These are phyloP conservation scores for Gossypium ekmanianum DNA, from an alignment of 345 rosid species.

Conservation along the genomic window DNA sequence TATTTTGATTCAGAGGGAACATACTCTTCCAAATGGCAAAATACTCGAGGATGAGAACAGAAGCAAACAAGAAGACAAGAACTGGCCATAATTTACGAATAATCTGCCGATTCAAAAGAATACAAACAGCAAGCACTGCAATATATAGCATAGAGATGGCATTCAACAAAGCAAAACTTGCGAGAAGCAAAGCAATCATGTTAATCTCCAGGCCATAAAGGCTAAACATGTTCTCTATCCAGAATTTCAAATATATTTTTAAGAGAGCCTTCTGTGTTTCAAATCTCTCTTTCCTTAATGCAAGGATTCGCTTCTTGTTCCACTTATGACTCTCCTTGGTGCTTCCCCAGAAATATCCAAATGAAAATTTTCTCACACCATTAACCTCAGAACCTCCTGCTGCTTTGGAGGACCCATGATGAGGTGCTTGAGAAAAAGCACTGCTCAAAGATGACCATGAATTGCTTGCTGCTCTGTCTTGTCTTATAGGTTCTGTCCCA, in stretches of 20 bases:
- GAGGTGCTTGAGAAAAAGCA: constrained; percentile 36
- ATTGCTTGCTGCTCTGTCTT: constrained; percentile 31
- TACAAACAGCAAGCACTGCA: constrained; percentile 82
- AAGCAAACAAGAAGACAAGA: constrained; percentile 75
- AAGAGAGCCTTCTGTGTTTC: constrained; percentile 70
- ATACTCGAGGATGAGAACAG: constrained; percentile 72
- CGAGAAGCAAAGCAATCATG: constrained; percentile 85
- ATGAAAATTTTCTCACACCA: constrained; percentile 61
- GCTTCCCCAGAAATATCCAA: constrained; percentile 90
- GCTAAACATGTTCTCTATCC: constrained; percentile 88
- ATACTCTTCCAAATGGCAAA: constrained; percentile 7
- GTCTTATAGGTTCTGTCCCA: constrained; percentile 27
- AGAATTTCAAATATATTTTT: constrained; percentile 74
- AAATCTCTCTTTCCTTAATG: constrained; percentile 83
- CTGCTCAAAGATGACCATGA: constrained; percentile 53
- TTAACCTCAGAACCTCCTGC: constrained; percentile 49
- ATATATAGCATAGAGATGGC: constrained; percentile 77
- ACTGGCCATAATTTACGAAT: constrained; percentile 79
- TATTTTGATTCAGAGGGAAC: constrained; percentile 36
- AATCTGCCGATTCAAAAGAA: constrained; percentile 52
- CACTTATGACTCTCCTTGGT: constrained; percentile 80
- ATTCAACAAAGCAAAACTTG: constrained; percentile 89
- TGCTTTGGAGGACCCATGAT: constrained; percentile 34
- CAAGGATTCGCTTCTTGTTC: constrained; percentile 70
- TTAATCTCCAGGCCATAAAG: constrained; percentile 96